phyloP scores from a whole-genome alignment of 2,329 filamentous ascomycete genomes.

The Xylariales sp. region DNA sequence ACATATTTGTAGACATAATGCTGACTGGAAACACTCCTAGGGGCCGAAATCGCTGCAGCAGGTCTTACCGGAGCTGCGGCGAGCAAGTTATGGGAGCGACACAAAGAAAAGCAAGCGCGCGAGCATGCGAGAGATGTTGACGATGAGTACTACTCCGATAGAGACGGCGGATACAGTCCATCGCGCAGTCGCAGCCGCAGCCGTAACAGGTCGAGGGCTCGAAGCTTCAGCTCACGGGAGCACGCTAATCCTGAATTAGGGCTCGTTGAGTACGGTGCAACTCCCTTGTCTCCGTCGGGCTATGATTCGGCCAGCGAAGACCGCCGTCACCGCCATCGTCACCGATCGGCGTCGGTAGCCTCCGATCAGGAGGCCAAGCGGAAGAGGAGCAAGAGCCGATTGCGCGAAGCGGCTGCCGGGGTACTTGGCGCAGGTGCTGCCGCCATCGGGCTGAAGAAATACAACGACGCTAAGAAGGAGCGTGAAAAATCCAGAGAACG shows the following conservation, averaged over 20 bases:
- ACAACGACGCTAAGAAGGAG: slow-evolving; percentile 43
- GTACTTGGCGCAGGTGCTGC: slow-evolving; percentile 54
- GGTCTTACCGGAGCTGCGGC: slow-evolving; percentile 57
- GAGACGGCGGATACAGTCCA: slow-evolving; percentile 7
- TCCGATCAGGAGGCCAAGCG: slow-evolving; percentile 30
- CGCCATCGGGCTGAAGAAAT: slow-evolving; percentile 59
- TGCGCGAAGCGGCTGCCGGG: slow-evolving; percentile 52
- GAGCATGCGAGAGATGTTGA: slow-evolving; percentile 29
- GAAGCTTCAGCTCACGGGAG: slow-evolving; percentile 33
- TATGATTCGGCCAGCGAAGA: slow-evolving; percentile 48
- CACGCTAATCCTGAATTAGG: slow-evolving; percentile 63
- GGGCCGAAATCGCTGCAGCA: slow-evolving; percentile 56
- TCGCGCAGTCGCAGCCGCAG: slow-evolving; percentile 32
- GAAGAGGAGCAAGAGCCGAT: slow-evolving; percentile 50
- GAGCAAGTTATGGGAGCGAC: slow-evolving; percentile 56
- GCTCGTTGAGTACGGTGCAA: slow-evolving; percentile 61
- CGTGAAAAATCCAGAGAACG: slow-evolving; percentile 27
- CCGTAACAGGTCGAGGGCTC: slow-evolving; percentile 34
- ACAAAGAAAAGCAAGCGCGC: slow-evolving; percentile 55
- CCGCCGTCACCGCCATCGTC: slow-evolving; percentile 32
- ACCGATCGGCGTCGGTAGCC: slow-evolving; percentile 23
- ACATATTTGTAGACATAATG: not conserved
- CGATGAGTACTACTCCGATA: slow-evolving; percentile 25
- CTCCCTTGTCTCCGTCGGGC: slow-evolving; percentile 45
- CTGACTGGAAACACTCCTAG: slow-evolving; percentile 14